Evolutionary conservation across 495 filamentous ascomycete genomes (phyloP).

Genomic region (Gamarada debralockiae): DNA sequence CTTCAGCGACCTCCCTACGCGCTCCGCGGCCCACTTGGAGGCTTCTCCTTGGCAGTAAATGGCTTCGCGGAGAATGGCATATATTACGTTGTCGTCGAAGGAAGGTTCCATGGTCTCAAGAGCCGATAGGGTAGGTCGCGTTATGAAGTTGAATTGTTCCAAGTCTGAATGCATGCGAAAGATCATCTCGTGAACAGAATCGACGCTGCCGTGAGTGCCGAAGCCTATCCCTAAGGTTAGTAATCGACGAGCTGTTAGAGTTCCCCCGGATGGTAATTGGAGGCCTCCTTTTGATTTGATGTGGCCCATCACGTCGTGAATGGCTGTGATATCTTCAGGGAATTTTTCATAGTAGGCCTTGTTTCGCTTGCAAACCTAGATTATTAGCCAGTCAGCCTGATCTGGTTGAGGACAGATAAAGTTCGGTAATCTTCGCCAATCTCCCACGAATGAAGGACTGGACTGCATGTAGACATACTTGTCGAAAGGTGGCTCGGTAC

Average conservation of each 20-base stretch:
- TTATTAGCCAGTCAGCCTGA: too few relatives aligned
- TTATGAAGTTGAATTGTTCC: constrained; percentile 65
- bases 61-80: constrained; percentile 56
- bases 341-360: constrained; percentile 78
- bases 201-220: constrained; percentile 71
- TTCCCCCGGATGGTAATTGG: constrained; percentile 60
- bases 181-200: constrained; percentile 66
- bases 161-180: constrained; percentile 66
- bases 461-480: constrained; percentile 41
- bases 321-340: constrained; percentile 70
- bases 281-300: constrained; percentile 52
- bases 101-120: constrained; percentile 56
- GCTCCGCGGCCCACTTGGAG: constrained; percentile 46
- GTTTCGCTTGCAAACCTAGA: constrained; percentile 41
- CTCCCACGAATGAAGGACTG: too few relatives aligned
- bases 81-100: constrained; percentile 75
- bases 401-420: too few relatives aligned
- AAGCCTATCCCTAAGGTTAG: constrained; percentile 72
- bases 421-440: too few relatives aligned
- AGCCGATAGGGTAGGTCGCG: constrained; percentile 57
- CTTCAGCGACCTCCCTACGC: constrained; percentile 31
- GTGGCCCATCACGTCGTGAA: constrained; percentile 61
- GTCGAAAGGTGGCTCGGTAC: constrained; percentile 65
- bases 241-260: constrained; percentile 64
- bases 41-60: constrained; percentile 63